These are phyloP conservation scores for Lathyrus sativus DNA, from an alignment of 306 rosid species.

Conservation along the genomic window DNA sequence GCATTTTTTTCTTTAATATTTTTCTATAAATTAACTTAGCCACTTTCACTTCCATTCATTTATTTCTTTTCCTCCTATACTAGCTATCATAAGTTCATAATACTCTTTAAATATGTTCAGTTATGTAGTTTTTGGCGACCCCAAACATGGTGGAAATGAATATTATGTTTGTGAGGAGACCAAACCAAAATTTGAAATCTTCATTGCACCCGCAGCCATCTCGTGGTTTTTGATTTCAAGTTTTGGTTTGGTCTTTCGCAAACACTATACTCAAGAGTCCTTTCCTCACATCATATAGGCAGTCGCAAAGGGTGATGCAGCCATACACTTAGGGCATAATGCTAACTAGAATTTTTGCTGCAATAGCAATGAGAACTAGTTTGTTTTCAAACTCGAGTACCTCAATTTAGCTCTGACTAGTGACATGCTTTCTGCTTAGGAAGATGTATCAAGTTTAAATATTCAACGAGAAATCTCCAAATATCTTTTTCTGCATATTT, in stretches of 20 bases:
- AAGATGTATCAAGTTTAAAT: not conserved
- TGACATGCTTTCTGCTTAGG: not conserved
- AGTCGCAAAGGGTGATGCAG: not conserved
- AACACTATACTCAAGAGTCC: not conserved
- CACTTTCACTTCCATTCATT: constrained; percentile 35
- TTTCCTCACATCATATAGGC: not conserved
- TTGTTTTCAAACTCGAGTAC: not conserved
- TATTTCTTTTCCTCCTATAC: constrained; percentile 26
- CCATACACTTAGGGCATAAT: not conserved
- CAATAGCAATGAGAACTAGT: not conserved
- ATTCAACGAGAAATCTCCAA: not conserved
- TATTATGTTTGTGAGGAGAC: not conserved
- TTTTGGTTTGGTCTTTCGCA: not conserved
- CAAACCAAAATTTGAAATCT: not conserved
- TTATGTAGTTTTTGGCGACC: not conserved
- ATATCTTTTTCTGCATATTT: not conserved
- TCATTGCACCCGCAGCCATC: not conserved
- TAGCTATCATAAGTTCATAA: not conserved
- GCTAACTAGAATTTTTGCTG: not conserved
- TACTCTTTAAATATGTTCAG: not conserved
- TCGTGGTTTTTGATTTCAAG: not conserved
- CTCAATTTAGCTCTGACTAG: not conserved
- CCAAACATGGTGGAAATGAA: not conserved
- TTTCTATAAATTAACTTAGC: constrained; percentile 45
- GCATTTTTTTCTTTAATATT: constrained; percentile 1